Base-by-base conservation (phyloP, 305 asterid genomes). In the Rubia peregrina region DNA sequence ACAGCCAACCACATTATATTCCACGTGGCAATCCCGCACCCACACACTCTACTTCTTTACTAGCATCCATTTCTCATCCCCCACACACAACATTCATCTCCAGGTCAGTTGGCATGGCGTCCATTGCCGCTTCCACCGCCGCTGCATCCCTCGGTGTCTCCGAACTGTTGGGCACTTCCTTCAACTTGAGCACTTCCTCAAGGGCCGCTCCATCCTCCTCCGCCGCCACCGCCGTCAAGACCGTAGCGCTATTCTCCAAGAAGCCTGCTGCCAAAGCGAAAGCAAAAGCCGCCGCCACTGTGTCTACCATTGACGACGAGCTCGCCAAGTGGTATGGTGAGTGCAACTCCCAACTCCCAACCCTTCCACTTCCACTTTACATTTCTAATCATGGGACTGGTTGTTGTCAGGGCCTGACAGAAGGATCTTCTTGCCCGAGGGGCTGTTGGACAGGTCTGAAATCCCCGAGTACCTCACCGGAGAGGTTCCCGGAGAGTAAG, bases 301-400 rank as follows among this genome's bases (percentile, higher is more conserved):
- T 77, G 51, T 69, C 96, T 71, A 83, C 97, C 0, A 82, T 80
- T 6, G 69, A 79, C 72, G 97, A 93, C 30, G 98, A 93, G 95
- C 97, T 93, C 80, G 89, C 98, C 87, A 93, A 93, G 96, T 93
- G 98, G 98, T 93, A 91, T 71, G 98, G 98, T 92, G 76, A 83
- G 98, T 85, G 14, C 60, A 60, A 67, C 8, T 53, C 36, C 62
- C 22, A 1, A 4, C 24, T 6, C 3, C 40, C 0, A 24, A 24
- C 26, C 36, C 36, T 30, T 30, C 26, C 26, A 24, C 26, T 24
- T 24, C 26, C 26, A 24, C 26, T 24, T 1, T 24, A 24, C 26
- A 24, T 24, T 24, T 24, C 26, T 24, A 24, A 24, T 24, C 1
- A 24, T 24, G 26, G 26, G 26, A 24, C 26, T 24, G 26, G 26